Conservation (phyloP, 208 protist genomes). For the Willaertia magna region DNA sequence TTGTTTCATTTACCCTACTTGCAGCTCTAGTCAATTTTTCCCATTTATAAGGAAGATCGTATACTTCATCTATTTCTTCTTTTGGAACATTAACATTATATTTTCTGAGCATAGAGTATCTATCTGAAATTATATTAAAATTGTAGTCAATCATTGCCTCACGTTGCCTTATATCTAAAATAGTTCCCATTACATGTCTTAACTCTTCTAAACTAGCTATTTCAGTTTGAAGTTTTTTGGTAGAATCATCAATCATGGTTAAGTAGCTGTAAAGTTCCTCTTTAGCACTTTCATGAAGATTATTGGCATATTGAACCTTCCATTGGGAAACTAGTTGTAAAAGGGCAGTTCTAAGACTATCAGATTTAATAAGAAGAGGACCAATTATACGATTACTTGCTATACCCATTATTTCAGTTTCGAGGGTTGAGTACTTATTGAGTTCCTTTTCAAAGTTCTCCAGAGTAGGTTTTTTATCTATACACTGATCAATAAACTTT, state of each 20-base stretch:
- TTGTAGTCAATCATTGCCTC: conserved; percentile 78
- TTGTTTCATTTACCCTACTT: conserved; percentile 58
- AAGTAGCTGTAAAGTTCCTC: conserved; percentile 67
- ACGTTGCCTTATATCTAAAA: conserved; percentile 70
- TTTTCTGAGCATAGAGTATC: conserved; percentile 71
- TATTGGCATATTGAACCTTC: conserved; percentile 81
- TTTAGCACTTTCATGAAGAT: conserved; percentile 62
- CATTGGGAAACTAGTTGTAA: conserved; percentile 66
- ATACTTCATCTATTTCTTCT: conserved; percentile 83
- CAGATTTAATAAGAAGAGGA: conserved; percentile 72
- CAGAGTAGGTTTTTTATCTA: conserved; percentile 47
- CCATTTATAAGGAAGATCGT: conserved; percentile 78
- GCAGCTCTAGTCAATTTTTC: conserved; percentile 63
- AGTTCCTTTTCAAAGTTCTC: conserved; percentile 81
- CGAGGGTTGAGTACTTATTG: conserved; percentile 62
- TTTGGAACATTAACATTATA: conserved; percentile 78
- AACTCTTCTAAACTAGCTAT: conserved; percentile 84
- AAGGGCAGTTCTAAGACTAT: conserved; percentile 77
- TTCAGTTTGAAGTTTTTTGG: conserved; percentile 58
- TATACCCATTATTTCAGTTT: conserved; percentile 68
- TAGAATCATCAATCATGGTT: conserved; percentile 78
- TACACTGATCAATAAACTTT: conserved; percentile 46
- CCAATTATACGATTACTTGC: conserved; percentile 69
- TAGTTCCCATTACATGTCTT: conserved; percentile 72
- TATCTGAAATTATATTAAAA: conserved; percentile 68